Conservation (phyloP, 2,329 filamentous ascomycete species). For the Xenosphaeropsis pyriputrescens region DNA sequence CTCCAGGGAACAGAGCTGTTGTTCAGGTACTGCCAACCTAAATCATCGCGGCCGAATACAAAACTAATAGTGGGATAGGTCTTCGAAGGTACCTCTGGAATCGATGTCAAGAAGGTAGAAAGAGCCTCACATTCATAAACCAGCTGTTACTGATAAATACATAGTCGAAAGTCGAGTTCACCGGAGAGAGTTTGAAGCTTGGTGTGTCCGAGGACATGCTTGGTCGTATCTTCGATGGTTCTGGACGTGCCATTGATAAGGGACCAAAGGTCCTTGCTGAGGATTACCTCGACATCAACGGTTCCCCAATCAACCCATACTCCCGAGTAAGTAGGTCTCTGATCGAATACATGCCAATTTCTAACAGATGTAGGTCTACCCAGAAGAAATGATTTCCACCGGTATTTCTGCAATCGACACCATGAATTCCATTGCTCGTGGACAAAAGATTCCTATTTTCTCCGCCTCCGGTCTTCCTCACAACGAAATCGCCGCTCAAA, state of each 20-base stretch:
- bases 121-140: background rate
- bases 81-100: slow-evolving; percentile 91
- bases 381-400: slow-evolving; percentile 99
- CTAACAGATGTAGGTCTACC: slow-evolving; percentile 57
- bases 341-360: background rate
- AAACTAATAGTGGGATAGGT: slow-evolving; percentile 42
- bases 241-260: slow-evolving; percentile 95
- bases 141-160: slow-evolving; percentile 4
- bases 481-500: slow-evolving; percentile 98
- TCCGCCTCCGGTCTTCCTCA: slow-evolving; percentile 95
- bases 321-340: slow-evolving; percentile 54
- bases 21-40: slow-evolving; percentile 56
- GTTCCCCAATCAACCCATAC: slow-evolving; percentile 96
- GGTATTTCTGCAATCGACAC: slow-evolving; percentile 99
- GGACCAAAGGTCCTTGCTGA: slow-evolving; percentile 95
- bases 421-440: slow-evolving; percentile 96
- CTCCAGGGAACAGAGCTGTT: slow-evolving; percentile 72
- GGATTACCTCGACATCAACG: slow-evolving; percentile 98
- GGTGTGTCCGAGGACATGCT: slow-evolving; percentile 99
- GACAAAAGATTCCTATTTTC: slow-evolving; percentile 99
- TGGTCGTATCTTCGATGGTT: slow-evolving; percentile 96
- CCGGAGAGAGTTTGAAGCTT: slow-evolving; percentile 91
- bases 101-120: slow-evolving; percentile 92
- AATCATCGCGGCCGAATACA: slow-evolving; percentile 2
- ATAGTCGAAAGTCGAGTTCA: slow-evolving; percentile 94